Evolutionary conservation across 768 basidiomycete genomes (phyloP), one percentile per base, ranked within the genome.

Genomic region (Lactarius psammicola): DNA sequence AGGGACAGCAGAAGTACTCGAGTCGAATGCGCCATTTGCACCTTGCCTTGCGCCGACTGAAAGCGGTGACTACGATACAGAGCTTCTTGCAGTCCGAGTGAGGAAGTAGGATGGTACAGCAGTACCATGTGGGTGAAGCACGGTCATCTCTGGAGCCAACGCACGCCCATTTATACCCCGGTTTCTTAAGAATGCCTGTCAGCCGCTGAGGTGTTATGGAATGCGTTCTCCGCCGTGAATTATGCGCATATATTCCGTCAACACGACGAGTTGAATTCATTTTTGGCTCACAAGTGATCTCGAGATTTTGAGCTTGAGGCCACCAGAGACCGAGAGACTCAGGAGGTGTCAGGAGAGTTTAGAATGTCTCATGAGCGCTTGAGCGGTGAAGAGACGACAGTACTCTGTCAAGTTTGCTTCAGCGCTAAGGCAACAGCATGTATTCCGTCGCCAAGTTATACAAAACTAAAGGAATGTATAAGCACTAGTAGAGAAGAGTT

Each of bases 361-460:
- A 4, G n/a, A 46, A 11, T n/a, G n/a, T n/a, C 44, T 46, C 44
- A 23, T n/a, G n/a, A 46, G 40, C 40, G n/a, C n/a, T n/a, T n/a
- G n/a, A n/a, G n/a, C n/a, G 10, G 30, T 17, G 33, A 53, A 51
- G 15, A 59, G 23, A 18, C 38, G 28, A 33, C 2, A 20, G 30
- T 31, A 26, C 44, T 9, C 28, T n/a, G 17, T 49, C 18, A 8
- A 11, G 55, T 31, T 60, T 17, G 15, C 8, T 31, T 26, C 56
- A 20, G 31, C 23, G 34, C 26, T 23, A n/a, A 42, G 31, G 65
- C 9, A 38, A 54, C 46, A 20, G 34, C 18, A 64, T 56, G 53
- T 42, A 58, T 59, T 20, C 46, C 56, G 55, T 55, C 38, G 13
- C 38, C 26, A 67, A 36, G 53, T 53, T 49, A 67, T 38, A 54